These are phyloP conservation scores for Syncephalastrum racemosum DNA, from an alignment of 371 early-diverging fungal species.

Conservation along the genomic window DNA sequence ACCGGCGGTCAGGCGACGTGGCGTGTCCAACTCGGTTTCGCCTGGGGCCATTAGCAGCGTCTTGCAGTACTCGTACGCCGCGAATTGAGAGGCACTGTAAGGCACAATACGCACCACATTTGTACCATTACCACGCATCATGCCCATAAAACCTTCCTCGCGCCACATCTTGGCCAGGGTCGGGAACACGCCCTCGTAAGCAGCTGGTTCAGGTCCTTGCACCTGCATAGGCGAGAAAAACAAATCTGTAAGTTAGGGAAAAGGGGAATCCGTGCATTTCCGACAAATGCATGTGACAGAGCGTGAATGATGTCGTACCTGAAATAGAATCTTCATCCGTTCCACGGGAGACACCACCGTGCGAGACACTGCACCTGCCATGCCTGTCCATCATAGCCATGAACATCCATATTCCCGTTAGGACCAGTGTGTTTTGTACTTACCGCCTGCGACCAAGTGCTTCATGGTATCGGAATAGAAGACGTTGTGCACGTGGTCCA, in stretches of 20 bases:
- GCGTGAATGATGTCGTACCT: constrained; percentile 48
- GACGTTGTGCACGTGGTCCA: constrained; percentile 9
- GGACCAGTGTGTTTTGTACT: not conserved
- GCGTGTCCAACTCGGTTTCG: constrained; percentile 71
- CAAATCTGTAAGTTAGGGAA: too few species aligned
- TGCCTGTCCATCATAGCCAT: constrained; percentile 18
- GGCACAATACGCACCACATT: constrained; percentile 92
- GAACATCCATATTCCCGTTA: too few species aligned
- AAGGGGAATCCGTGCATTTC: constrained; percentile 8
- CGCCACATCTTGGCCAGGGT: constrained; percentile 83
- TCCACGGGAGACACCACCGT: constrained; percentile 93
- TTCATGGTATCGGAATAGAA: constrained; percentile 59
- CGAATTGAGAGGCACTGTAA: constrained; percentile 90
- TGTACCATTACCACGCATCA: constrained; percentile 92
- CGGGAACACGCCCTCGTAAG: constrained; percentile 69
- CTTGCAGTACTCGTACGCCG: constrained; percentile 81
- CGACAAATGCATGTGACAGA: constrained; percentile 18
- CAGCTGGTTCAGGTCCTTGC: constrained; percentile 69
- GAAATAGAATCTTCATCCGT: constrained; percentile 90
- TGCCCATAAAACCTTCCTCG: constrained; percentile 84
- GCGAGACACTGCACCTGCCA: constrained; percentile 91
- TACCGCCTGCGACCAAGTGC: constrained; percentile 86
- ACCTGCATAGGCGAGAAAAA: constrained; percentile 41
- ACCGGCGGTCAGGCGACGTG: constrained; percentile 74
- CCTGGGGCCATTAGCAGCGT: constrained; percentile 65